Conservation (phyloP, 2,329 filamentous ascomycete species). For the Aotearoamyces nothofagi region DNA sequence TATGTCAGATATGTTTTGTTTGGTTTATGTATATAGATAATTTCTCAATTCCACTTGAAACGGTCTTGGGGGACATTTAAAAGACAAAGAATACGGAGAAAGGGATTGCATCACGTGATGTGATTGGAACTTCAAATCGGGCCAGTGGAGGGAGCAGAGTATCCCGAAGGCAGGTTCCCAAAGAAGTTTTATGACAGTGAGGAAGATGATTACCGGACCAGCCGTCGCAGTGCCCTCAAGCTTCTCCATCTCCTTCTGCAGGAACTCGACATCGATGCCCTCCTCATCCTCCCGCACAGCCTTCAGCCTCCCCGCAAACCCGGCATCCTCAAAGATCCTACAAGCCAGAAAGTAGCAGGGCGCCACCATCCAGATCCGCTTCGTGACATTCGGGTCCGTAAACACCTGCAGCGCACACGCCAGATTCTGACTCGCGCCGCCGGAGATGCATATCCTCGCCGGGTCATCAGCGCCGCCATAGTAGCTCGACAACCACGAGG, state of each 20-base stretch:
- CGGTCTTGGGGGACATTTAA: too few species aligned
- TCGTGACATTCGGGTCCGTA: conserved; percentile 63
- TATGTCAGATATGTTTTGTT: too few species aligned
- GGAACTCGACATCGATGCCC: conserved; percentile 53
- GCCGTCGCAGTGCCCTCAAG: conserved; percentile 22
- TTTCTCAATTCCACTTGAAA: too few species aligned
- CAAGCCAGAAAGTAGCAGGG: conserved; percentile 78
- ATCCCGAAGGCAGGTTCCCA: too few species aligned
- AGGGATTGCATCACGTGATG: conserved; percentile 1
- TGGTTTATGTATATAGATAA: too few species aligned
- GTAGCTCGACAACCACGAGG: conserved; percentile 52
- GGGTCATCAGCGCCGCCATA: conserved; percentile 20
- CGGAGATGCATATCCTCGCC: conserved; percentile 63
- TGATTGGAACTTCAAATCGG: too few species aligned
- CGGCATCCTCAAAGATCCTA: conserved; percentile 70
- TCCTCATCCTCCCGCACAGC: conserved; percentile 65
- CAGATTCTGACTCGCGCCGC: conserved; percentile 73
- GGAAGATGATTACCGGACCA: conserved; percentile 10
- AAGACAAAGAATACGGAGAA: background rate
- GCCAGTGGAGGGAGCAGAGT: too few species aligned
- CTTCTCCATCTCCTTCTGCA: conserved; percentile 25
- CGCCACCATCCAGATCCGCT: conserved; percentile 63
- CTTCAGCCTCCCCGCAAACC: conserved; percentile 50
- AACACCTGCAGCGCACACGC: conserved; percentile 66
- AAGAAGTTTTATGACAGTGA: too few species aligned